Percentiles rank a stretch among this genome's conserved stretches.
phyloP scores from a whole-genome alignment of 208 protist species.

The Wallacemonas sp. region DNA sequence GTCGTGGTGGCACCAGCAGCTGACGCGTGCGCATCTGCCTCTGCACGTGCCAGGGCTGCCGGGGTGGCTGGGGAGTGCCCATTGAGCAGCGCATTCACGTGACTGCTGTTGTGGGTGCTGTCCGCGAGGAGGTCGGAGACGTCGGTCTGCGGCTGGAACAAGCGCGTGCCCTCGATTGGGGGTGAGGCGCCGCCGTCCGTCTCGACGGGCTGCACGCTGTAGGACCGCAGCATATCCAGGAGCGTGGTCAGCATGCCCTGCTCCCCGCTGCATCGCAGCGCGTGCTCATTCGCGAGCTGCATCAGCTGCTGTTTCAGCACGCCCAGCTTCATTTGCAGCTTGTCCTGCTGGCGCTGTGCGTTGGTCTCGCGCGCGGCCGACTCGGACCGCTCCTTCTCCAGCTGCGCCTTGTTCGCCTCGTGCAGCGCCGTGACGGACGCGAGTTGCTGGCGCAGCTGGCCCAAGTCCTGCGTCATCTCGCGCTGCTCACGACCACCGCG shows the following conservation, averaged over 20 bases:
- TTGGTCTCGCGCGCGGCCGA: conserved; percentile 15
- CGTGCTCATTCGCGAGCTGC: conserved; percentile 21
- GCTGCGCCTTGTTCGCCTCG: conserved; percentile 23
- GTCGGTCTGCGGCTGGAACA: conserved; percentile 7
- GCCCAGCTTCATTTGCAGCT: conserved; percentile 12
- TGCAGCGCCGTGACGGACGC: conserved; percentile 18
- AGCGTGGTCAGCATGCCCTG: conserved; percentile 25
- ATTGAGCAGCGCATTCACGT: no score
- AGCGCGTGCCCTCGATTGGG: not conserved
- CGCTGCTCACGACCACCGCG: conserved; percentile 24
- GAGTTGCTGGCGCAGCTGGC: conserved; percentile 13
- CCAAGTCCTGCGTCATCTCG: conserved; percentile 11
- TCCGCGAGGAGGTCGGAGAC: conserved; percentile 17
- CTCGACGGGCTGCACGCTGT: not conserved
- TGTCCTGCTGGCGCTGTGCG: conserved; percentile 8
- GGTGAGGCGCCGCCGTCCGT: not conserved
- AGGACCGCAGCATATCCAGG: conserved; percentile 21
- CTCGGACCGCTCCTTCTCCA: conserved; percentile 31
- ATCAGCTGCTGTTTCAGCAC: conserved; percentile 10
- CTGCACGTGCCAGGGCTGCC: no score
- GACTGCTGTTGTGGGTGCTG: conserved; percentile 13
- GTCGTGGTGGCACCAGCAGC: not conserved
- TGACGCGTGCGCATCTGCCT: no score
- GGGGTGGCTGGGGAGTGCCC: no score
- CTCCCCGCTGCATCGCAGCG: conserved; percentile 25